Conservation (phyloP, 2,329 filamentous ascomycete genomes). For the Aspergillus pseudoglaucus region DNA sequence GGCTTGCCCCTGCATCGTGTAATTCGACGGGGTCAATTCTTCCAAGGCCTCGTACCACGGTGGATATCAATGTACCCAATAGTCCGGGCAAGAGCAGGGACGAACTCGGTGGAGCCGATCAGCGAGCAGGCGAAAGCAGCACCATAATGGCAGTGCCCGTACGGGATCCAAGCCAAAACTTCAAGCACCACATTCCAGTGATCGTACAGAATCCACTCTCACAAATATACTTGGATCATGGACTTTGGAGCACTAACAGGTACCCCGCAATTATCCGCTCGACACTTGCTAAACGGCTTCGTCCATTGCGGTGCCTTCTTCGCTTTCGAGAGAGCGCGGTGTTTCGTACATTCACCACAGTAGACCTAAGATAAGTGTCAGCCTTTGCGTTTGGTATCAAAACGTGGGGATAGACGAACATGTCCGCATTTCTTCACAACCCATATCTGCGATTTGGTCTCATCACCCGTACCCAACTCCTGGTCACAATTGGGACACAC, state of each 20-base stretch:
- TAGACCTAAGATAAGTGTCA: constrained; percentile 35
- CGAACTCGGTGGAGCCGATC: constrained; percentile 70
- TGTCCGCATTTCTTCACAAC: constrained; percentile 86
- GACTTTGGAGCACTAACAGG: constrained; percentile 30
- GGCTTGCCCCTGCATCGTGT: constrained; percentile 82
- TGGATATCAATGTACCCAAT: constrained; percentile 95
- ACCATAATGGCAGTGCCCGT: constrained; percentile 84
- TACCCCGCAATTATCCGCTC: constrained; percentile 37
- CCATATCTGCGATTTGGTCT: constrained; percentile 80
- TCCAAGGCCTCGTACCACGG: constrained; percentile 96
- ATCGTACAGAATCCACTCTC: constrained; percentile 56
- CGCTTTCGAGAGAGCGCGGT: constrained; percentile 31
- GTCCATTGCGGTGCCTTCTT: constrained; percentile 27
- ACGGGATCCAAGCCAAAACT: constrained; percentile 85
- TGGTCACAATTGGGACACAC: constrained; percentile 82
- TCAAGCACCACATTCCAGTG: constrained; percentile 80
- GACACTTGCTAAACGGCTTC: constrained; percentile 40
- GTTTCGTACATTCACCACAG: constrained; percentile 41
- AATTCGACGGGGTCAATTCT: constrained; percentile 83
- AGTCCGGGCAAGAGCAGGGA: constrained; percentile 77
- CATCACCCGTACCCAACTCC: constrained; percentile 70
- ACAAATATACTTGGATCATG: constrained; percentile 46
- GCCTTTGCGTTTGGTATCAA: background rate
- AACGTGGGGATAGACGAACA: constrained; percentile 48
- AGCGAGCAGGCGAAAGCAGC: constrained; percentile 72